A percentile compares a stretch with the other conserved stretches of the same genome.
Conservation (phyloP, 306 rosid species). For the Fragaria nilgerrensis region DNA sequence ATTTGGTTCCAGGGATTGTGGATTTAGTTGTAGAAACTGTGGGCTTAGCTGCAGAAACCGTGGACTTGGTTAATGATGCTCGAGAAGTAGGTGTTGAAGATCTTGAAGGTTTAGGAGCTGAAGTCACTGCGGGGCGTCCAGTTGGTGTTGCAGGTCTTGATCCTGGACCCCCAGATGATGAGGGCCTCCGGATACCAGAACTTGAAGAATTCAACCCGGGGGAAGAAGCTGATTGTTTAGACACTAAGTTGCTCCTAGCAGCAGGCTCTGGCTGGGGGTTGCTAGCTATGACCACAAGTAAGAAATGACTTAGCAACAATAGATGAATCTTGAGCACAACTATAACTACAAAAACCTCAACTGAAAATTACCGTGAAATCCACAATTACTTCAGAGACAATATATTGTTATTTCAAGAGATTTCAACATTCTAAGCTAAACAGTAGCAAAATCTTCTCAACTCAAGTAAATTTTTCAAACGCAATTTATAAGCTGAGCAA, state of each 20-base stretch:
- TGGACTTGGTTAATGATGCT: slow-evolving; percentile 49
- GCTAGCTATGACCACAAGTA: slow-evolving; percentile 61
- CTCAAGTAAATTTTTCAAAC: neutral
- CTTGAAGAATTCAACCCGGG: slow-evolving; percentile 71
- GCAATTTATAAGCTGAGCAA: slow-evolving; percentile 5
- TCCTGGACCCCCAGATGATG: slow-evolving; percentile 89
- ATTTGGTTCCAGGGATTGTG: slow-evolving; percentile 35
- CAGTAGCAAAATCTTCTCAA: neutral
- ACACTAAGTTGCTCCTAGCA: slow-evolving; percentile 52
- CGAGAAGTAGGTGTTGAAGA: slow-evolving; percentile 91
- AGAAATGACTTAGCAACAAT: slow-evolving; percentile 29
- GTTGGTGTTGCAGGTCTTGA: slow-evolving; percentile 88
- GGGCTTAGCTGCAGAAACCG: slow-evolving; percentile 49
- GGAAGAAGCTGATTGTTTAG: slow-evolving; percentile 66
- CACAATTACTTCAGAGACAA: slow-evolving; percentile 7
- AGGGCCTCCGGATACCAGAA: slow-evolving; percentile 70
- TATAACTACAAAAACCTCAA: slow-evolving; percentile 5
- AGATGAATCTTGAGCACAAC: slow-evolving; percentile 19
- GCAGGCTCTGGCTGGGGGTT: slow-evolving; percentile 62
- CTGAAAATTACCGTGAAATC: slow-evolving; percentile 6
- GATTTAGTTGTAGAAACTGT: slow-evolving; percentile 41
- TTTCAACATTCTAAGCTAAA: neutral
- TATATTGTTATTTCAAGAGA: slow-evolving; percentile 3
- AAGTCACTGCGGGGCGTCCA: slow-evolving; percentile 58
- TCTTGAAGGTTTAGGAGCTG: slow-evolving; percentile 68